These are phyloP conservation scores for Colletotrichum magnum DNA, from an alignment of 2,329 filamentous ascomycete genomes.

Conservation along the genomic window DNA sequence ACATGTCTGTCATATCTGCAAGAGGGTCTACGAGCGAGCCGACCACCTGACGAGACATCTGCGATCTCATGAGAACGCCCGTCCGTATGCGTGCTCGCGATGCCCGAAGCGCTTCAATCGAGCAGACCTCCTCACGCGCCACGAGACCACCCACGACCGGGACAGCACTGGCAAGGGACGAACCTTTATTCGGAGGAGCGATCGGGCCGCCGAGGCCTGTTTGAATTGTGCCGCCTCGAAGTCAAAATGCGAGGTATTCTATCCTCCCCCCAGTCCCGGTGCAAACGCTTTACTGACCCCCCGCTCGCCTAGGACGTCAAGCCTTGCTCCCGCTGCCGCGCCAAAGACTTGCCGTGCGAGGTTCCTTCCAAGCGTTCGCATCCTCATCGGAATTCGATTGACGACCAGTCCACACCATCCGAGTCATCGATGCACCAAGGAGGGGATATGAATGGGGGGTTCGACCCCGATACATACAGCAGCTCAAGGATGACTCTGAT, in stretches of 20 bases:
- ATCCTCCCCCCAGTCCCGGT: neutral
- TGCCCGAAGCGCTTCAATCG: constrained; percentile 38
- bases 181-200: constrained; percentile 35
- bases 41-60: constrained; percentile 37
- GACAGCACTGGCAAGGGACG: constrained; percentile 37
- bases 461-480: constrained; percentile 19
- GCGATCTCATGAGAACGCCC: constrained; percentile 38
- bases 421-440: constrained; percentile 33
- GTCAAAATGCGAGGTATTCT: constrained; percentile 38
- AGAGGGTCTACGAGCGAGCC: constrained; percentile 35
- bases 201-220: constrained; percentile 36
- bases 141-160: constrained; percentile 38
- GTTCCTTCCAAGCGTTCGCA: constrained; percentile 34
- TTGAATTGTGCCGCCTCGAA: constrained; percentile 38
- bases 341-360: constrained; percentile 35
- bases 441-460: constrained; percentile 21
- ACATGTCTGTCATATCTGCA: constrained; percentile 38
- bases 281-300: neutral
- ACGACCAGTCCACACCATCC: constrained; percentile 31
- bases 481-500: constrained; percentile 20
- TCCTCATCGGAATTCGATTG: constrained; percentile 21
- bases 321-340: constrained; percentile 35
- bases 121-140: constrained; percentile 37
- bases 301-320: constrained; percentile 23
- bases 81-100: constrained; percentile 35